Conservation (phyloP, 164 flowering plant species). For the Macadamia integrifolia region DNA sequence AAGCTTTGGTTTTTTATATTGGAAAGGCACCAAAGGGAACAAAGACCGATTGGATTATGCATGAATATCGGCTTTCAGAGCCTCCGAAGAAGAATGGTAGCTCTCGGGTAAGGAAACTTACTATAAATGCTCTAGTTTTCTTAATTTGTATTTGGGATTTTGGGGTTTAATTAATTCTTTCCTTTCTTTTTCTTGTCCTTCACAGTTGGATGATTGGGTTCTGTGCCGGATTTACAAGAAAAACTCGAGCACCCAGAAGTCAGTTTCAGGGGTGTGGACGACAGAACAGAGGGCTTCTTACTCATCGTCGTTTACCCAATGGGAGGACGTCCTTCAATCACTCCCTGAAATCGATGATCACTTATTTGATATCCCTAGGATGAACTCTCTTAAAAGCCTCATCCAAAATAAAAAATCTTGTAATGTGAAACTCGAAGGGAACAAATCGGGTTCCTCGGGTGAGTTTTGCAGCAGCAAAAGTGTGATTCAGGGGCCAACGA, state of each 20-base stretch:
- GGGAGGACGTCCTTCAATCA: constrained; percentile 61
- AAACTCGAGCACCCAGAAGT: constrained; percentile 39
- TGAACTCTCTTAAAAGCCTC: constrained; percentile 36
- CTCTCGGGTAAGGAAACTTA: constrained; percentile 39
- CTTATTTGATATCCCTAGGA: constrained; percentile 36
- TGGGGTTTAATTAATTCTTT: neutral
- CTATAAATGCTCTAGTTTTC: neutral
- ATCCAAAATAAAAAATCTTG: constrained; percentile 24
- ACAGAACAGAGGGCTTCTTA: constrained; percentile 40
- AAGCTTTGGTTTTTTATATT: constrained; percentile 75
- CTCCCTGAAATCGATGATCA: constrained; percentile 60
- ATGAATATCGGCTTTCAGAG: constrained; percentile 69
- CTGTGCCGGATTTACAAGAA: constrained; percentile 79
- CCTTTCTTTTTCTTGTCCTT: neutral
- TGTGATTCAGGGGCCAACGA: constrained; percentile 6
- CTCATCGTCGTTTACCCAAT: constrained; percentile 41
- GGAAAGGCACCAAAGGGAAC: constrained; percentile 88
- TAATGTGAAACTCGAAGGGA: constrained; percentile 54
- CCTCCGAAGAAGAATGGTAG: constrained; percentile 38
- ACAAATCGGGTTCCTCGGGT: constrained; percentile 24
- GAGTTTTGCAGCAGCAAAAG: constrained; percentile 15
- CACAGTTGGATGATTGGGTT: constrained; percentile 86
- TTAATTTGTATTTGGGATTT: neutral
- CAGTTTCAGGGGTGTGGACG: constrained; percentile 17
- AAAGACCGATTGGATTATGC: constrained; percentile 95